Evolutionary conservation across 1,284 basidiomycete genomes (phyloP), one percentile per base, ranked within the genome.

Genomic region (Leccinum olivaceoglutinosum): DNA sequence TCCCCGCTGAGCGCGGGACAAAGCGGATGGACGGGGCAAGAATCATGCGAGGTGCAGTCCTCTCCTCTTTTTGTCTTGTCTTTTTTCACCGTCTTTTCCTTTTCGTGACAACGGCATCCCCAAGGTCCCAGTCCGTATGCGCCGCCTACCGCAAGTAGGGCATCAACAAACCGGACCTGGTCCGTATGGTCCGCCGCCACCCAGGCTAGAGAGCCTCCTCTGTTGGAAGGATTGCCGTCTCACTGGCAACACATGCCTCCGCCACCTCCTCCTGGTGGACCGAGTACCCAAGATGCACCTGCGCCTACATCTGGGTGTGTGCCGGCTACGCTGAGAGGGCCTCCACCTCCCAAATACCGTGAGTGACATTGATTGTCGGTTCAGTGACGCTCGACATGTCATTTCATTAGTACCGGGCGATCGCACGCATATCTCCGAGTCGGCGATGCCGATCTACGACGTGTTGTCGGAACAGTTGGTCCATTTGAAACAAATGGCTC

Each of bases 381-480:
- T 32, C 4, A 25, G 21, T 32, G 21, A 54, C 10, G 12, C 9
- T 54, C 46, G 25, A 54, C 7, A 8, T 41, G 41, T 32, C 21
- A 2, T 36, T 57, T 39, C 18, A 29, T 62, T 71, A 96, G 93
- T 95, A 38, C 82, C 88, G 54, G 96, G 96, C 63, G 96, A 98
- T 75, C 85, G 95, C 41, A 87, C 85, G 34, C 96, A 98, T 76
- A 96, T 98, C 63, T 89, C 95, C 6, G 86, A 89, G 9, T 77
- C 81, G 46, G 82, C 85, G 54, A 78, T 80, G 67, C 86, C 89
- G 1, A 87, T 93, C 60, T 93, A 83, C 69, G 81, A 85, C 59
- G 80, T 88, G 16, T 78, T 94, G 49, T 81, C 80, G 11, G 80
- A 80, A 56, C 86, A 89, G 65, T 72, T 93, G 67, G 78, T 80